Evolutionary conservation across 371 early-diverging fungal genomes (phyloP), one percentile per base, ranked within the genome.

Genomic region (Furculomyces boomerangus): DNA sequence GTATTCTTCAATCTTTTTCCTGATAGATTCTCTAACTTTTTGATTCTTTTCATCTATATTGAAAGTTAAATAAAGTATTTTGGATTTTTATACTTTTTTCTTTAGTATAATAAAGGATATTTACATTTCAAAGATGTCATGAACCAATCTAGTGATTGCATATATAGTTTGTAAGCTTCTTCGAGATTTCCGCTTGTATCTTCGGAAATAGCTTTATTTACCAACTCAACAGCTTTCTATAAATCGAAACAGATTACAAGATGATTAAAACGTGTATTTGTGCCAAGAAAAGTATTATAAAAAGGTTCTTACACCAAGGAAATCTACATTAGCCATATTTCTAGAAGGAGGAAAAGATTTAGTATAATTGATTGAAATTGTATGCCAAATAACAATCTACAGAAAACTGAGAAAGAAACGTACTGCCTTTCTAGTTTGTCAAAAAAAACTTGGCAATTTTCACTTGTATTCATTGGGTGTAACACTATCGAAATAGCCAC

Each of bases 21-120:
- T 78, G 53, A 96, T 84, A n/a, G 82, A 74, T 47, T 87, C 86
- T 60, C 89, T 84, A 43, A 77, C 64, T 41, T 80, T 74, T 45
- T 93, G 93, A 60, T 91, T 91, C 72, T 90, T 93, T 63, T 96
- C 94, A 61, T 96, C 92, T 93, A 68, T n/a, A 47, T 37, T 8
- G n/a, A n/a, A n/a, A n/a, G n/a, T n/a, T 31, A 39, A 13, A 13
- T n/a, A 39, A n/a, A 39, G n/a, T 39, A 14, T 39, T 14, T 39
- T 39, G 13, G n/a, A 39, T 39, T 39, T 39, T n/a, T 39, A 13
- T 39, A n/a, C n/a, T 13, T 39, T 39, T 39, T 39, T 39, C 39
- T 39, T 39, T 39, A n/a, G 13, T 39, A 14, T 39, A 39, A 13
- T 39, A 14, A 39, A 39, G n/a, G 39, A 14, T 13, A n/a, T n/a